Base-by-base conservation (phyloP, 2,329 filamentous ascomycete species). In the Penicillium sp. region DNA sequence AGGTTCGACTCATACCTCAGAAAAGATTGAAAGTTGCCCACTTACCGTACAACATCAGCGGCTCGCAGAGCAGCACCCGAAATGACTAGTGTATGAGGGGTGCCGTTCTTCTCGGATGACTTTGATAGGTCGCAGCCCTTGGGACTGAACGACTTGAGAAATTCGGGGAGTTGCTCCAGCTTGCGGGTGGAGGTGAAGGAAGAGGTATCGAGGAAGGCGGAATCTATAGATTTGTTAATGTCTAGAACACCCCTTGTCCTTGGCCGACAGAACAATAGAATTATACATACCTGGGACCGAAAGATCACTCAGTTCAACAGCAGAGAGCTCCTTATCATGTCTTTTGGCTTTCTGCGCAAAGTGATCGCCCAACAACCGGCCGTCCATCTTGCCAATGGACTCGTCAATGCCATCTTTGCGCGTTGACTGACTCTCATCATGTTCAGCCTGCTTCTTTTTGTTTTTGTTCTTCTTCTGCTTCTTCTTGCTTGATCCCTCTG, bases 61-160 rank as follows among this genome's bases (percentile, higher is more conserved):
- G 94, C 92, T 68, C 94, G 83, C 55, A 97, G 79, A 0, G 91
- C 94, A 6, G 92, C 91, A 9, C 86, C 85, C 13, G 92, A 86
- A n/a, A 99, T 84, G 36, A 99, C 85, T 53, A 99, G 81, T 1
- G 93, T 97, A 73, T 97, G 94, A 33, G 90, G 90, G 1, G 86
- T 79, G 6, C 89, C 89, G 40, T 87, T 87, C 66, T 86, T 80
- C 75, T 88, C 84, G 0, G 89, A 83, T 0, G 89, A 83, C 53
- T 84, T 81, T 1, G 81, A 82, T 21, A 96, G 79, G 54, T 79
- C 82, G 54, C 81, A 79, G 0, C 83, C 80, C 49, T 85, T 82
- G 1, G 83, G 76, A 60, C 69, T 75, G 66, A 76, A 78, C 13
- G 79, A 76, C 71, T 93, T 91, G 47, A 99, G 75, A 66, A 96